Evolutionary conservation across 2,329 filamentous ascomycete genomes (phyloP).

Genomic region (Cytospora leucostoma): DNA sequence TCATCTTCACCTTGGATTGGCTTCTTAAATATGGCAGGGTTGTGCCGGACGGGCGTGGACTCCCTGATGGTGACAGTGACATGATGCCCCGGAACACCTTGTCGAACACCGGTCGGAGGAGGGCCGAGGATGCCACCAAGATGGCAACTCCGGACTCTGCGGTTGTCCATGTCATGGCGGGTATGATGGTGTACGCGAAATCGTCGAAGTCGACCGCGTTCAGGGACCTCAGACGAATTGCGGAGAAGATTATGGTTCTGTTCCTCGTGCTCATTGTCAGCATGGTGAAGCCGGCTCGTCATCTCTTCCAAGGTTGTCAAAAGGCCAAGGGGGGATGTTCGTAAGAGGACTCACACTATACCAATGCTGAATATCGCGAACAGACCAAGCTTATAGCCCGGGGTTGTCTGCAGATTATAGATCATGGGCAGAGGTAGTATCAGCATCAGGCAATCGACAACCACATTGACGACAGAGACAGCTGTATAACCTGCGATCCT

Average conservation of each 20-base stretch:
- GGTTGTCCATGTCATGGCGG: slow-evolving; percentile 32
- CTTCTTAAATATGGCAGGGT: slow-evolving; percentile 1
- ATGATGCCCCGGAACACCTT: slow-evolving; percentile 30
- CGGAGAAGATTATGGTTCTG: slow-evolving; percentile 38
- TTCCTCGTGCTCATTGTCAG: background rate
- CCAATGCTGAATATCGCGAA: slow-evolving; percentile 36
- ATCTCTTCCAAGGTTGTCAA: background rate
- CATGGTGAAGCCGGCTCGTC: background rate
- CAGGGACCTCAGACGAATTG: slow-evolving; percentile 31
- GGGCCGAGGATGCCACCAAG: slow-evolving; percentile 32
- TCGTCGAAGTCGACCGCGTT: slow-evolving; percentile 31
- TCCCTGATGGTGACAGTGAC: slow-evolving; percentile 18
- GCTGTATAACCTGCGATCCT: slow-evolving; percentile 42
- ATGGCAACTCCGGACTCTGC: slow-evolving; percentile 33
- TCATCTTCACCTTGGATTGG: slow-evolving; percentile 13
- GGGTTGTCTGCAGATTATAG: slow-evolving; percentile 39
- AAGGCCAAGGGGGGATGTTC: background rate
- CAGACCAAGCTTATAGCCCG: slow-evolving; percentile 35
- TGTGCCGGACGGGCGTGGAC: background rate
- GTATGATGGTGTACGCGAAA: slow-evolving; percentile 32
- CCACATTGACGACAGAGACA: slow-evolving; percentile 43
- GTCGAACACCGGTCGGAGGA: slow-evolving; percentile 33
- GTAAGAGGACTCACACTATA: slow-evolving; percentile 31
- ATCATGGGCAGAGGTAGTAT: slow-evolving; percentile 41
- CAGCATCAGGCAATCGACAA: slow-evolving; percentile 43